These are phyloP conservation scores for Phytopythium aichiense DNA, from an alignment of 352 stramenopile species.

Conservation along the genomic window DNA sequence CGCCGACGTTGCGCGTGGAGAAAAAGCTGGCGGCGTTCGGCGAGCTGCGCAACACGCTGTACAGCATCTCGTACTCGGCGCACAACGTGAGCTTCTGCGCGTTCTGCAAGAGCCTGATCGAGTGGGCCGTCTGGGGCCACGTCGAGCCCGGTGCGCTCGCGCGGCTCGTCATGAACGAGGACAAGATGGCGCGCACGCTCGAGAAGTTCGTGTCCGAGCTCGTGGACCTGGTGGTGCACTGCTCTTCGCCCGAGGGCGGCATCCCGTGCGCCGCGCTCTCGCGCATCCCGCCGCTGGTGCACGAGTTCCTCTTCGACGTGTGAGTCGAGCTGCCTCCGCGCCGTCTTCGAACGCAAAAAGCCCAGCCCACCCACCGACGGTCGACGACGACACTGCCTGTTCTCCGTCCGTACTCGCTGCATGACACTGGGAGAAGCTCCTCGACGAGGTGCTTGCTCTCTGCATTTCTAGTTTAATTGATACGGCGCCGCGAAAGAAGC, in stretches of 20 bases:
- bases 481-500: background rate
- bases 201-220: constrained; percentile 14
- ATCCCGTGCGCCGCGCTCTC: constrained; percentile 17
- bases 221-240: constrained; percentile 9
- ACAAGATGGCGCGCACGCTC: constrained; percentile 13
- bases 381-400: background rate
- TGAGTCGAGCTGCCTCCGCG: too few species aligned
- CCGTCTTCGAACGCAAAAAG: background rate
- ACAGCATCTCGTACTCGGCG: constrained; percentile 11
- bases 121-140: constrained; percentile 20
- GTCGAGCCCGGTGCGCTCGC: constrained; percentile 8
- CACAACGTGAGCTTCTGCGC: constrained; percentile 15
- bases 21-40: constrained; percentile 17
- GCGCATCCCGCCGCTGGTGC: constrained; percentile 20
- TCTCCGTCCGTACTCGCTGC: background rate
- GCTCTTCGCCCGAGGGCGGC: constrained; percentile 8
- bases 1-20: constrained; percentile 11
- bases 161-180: constrained; percentile 6
- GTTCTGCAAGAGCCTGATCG: constrained; percentile 21
- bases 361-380: background rate
- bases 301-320: constrained; percentile 21
- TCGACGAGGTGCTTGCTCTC: background rate
- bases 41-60: constrained; percentile 17
- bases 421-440: background rate
- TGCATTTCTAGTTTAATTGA: background rate